A percentile compares a stretch with the other conserved stretches of the same genome.
phyloP scores from a whole-genome alignment of 176 grass and related monocot genomes.

The Lolium rigidum region DNA sequence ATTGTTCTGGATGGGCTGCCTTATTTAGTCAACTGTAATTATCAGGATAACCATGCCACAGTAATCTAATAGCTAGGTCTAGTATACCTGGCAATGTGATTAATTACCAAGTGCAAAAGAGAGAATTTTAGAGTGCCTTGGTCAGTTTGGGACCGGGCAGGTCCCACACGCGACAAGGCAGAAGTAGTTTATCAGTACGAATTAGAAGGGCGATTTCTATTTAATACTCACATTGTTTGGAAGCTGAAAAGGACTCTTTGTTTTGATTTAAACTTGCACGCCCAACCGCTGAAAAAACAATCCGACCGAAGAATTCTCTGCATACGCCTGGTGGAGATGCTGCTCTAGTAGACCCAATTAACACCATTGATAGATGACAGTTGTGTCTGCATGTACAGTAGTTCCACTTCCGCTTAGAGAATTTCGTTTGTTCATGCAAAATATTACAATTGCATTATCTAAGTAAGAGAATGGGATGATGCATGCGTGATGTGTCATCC shows the following conservation, averaged over 20 bases:
- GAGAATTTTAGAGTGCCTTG: constrained; percentile 46
- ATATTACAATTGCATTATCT: neutral
- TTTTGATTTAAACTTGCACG: constrained; percentile 39
- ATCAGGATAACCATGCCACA: constrained; percentile 27
- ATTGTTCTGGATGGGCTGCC: constrained; percentile 42
- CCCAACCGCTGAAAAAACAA: constrained; percentile 31
- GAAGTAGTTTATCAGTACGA: constrained; percentile 34
- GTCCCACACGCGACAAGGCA: constrained; percentile 42
- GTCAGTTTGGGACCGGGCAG: constrained; percentile 49
- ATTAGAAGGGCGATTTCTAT: constrained; percentile 19
- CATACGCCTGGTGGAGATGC: neutral
- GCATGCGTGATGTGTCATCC: neutral
- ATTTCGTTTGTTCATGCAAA: neutral
- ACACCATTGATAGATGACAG: neutral
- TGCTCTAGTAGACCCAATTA: constrained; percentile 6
- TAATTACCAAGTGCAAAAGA: neutral
- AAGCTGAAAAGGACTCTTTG: constrained; percentile 46
- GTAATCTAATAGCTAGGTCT: neutral
- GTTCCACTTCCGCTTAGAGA: neutral
- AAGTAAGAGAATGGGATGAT: neutral
- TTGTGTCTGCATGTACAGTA: neutral
- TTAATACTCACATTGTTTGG: constrained; percentile 34
- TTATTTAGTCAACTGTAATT: constrained; percentile 24
- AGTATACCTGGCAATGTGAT: neutral
- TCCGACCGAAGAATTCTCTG: constrained; percentile 18